Base-by-base conservation (phyloP, 805 yeast genomes). In the Sugiyamaella floridensis region DNA sequence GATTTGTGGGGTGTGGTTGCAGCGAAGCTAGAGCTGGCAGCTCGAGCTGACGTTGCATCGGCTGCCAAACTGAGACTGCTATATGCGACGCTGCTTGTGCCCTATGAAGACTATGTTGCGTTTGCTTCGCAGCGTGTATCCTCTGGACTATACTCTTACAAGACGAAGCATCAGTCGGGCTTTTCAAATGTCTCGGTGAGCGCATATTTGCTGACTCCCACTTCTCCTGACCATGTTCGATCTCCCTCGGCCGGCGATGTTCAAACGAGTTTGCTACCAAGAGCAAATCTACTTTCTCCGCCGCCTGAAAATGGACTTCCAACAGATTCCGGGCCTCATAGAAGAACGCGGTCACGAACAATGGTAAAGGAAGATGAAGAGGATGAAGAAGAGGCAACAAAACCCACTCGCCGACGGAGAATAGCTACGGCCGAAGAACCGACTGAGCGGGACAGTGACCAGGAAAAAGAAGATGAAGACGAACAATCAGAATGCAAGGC, bases 91-190 rank as follows among this genome's bases (percentile, higher is more conserved):
- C 54, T 43, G 18, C 40, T 55, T 12, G 18, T 52, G 32, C 70
- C 70, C 2, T 67, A 63, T 43, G 70, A 65, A 40, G 40, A 40
- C n/a, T 66, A 58, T 48, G 47, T 65, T 18, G 58, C 19, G 12
- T 20, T 46, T 19, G 45, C 48, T 29, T 15, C 19, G 41, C 29
- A 34, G 41, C 11, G n/a, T 4, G 7, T 45, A 1, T 14, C 20
- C 7, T 18, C 20, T 18, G 26, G 26, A 18, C 44, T 16, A 20
- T 18, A 42, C 20, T n/a, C 43, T 40, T 8, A 15, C 11, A 6
- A 10, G 19, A 18, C 44, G 26, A 42, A 20, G 29, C 16, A 9
- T 11, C 14, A 20, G 3, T 41, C 43, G 22, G 18, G 18, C 18
- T 2, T 8, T 8, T 41, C 18, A 12, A 19, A n/a, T n/a, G 6